Percentiles rank a stretch among this genome's conserved stretches.
These are phyloP conservation scores for Sophora flavescens DNA, from an alignment of 306 rosid genomes.

Conservation along the genomic window DNA sequence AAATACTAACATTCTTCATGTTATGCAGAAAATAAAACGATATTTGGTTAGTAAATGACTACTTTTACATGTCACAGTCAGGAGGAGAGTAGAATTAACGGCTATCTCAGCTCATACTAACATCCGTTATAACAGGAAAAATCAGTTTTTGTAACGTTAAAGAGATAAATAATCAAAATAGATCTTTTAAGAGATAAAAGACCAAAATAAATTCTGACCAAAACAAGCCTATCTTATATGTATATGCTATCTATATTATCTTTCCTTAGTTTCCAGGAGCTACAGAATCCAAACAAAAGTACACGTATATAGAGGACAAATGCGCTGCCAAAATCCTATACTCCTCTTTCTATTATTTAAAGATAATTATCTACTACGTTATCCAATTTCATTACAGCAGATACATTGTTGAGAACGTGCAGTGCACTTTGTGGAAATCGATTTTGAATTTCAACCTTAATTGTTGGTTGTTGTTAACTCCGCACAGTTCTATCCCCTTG, in stretches of 20 bases:
- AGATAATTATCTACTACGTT: slow-evolving; percentile 14
- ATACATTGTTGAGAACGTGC: neutral
- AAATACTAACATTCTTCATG: too few species aligned
- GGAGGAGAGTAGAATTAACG: too few species aligned
- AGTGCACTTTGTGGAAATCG: slow-evolving; percentile 7
- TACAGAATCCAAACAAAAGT: neutral
- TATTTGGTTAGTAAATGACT: neutral
- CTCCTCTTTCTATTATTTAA: neutral
- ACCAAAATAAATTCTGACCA: too few species aligned
- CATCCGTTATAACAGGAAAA: too few species aligned
- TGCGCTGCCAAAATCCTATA: neutral
- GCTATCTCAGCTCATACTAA: too few species aligned
- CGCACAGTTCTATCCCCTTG: neutral
- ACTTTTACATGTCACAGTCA: too few species aligned
- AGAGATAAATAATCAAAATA: too few species aligned
- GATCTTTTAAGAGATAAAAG: too few species aligned
- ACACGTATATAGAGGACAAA: neutral
- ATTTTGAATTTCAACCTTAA: neutral
- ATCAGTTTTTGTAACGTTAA: too few species aligned
- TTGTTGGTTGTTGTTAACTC: slow-evolving; percentile 10
- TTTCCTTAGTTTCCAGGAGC: neutral
- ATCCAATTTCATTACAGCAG: slow-evolving; percentile 3
- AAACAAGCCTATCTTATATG: too few species aligned
- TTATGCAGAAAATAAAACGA: too few species aligned
- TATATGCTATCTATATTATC: too few species aligned